Evolutionary conservation across 2,329 filamentous ascomycete genomes (phyloP).

Genomic region (Cercospora sojina): DNA sequence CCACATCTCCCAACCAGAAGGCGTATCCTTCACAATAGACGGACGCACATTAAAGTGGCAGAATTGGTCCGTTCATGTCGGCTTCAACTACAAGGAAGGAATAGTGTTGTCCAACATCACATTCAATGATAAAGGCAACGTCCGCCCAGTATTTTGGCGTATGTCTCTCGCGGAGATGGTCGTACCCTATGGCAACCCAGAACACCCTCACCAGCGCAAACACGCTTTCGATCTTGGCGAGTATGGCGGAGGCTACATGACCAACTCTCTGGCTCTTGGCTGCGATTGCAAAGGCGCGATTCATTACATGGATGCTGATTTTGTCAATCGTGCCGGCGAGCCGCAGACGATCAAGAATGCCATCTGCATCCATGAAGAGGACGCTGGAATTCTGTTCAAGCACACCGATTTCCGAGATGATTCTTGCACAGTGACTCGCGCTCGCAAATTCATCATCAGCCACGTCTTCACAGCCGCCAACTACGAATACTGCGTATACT

Average conservation of each 20-base stretch:
- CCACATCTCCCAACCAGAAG: slow-evolving; percentile 83
- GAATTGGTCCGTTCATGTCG: slow-evolving; percentile 89
- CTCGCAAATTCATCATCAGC: slow-evolving; percentile 79
- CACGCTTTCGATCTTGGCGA: slow-evolving; percentile 77
- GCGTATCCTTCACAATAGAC: slow-evolving; percentile 78
- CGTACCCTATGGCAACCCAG: slow-evolving; percentile 81
- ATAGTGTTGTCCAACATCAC: slow-evolving; percentile 88
- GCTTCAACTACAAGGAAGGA: slow-evolving; percentile 93
- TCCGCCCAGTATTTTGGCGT: slow-evolving; percentile 81
- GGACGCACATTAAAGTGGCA: slow-evolving; percentile 81
- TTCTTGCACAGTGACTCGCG: slow-evolving; percentile 80
- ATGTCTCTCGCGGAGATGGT: slow-evolving; percentile 92
- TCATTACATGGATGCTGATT: slow-evolving; percentile 85
- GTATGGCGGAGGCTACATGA: slow-evolving; percentile 81
- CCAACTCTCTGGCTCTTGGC: slow-evolving; percentile 71
- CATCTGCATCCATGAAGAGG: slow-evolving; percentile 93
- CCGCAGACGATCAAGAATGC: slow-evolving; percentile 85
- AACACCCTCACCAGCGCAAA: slow-evolving; percentile 76
- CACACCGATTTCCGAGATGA: slow-evolving; percentile 85
- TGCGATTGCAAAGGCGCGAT: slow-evolving; percentile 89
- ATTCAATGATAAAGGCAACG: slow-evolving; percentile 76
- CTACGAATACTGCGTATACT: slow-evolving; percentile 86
- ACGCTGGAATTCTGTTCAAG: slow-evolving; percentile 88
- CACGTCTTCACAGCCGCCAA: slow-evolving; percentile 95
- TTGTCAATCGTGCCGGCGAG: slow-evolving; percentile 72